phyloP scores from a whole-genome alignment of 768 basidiomycete species.

The Leccinum fibrillosum region DNA sequence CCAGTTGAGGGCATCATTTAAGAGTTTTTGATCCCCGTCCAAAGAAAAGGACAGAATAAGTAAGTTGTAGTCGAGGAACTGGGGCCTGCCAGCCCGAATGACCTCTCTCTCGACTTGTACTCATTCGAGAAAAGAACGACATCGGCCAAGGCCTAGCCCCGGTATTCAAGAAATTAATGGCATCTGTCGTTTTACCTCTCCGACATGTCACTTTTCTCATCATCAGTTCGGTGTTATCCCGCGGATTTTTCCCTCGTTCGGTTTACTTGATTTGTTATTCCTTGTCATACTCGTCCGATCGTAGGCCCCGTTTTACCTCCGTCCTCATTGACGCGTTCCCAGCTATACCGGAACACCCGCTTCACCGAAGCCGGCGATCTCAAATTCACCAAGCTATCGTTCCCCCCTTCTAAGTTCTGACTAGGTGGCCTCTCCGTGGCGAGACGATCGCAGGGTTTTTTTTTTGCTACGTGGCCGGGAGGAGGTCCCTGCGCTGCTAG shows the following conservation, averaged over 20 bases:
- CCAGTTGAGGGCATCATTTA: background rate
- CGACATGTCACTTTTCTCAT: background rate
- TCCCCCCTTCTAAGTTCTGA: background rate
- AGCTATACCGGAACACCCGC: conserved; percentile 16
- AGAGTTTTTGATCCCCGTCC: conserved; percentile 24
- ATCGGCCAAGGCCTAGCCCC: conserved; percentile 3
- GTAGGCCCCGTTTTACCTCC: conserved; percentile 18
- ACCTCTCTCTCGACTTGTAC: background rate
- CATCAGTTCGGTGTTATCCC: conserved; percentile 10
- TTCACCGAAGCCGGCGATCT: conserved; percentile 19
- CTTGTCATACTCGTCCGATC: conserved; percentile 6
- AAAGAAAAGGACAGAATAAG: background rate
- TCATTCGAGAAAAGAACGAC: background rate
- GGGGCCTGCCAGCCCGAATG: background rate
- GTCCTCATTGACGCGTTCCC: conserved; percentile 7
- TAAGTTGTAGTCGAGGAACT: conserved; percentile 9
- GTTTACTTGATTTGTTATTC: background rate
- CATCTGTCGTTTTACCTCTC: background rate
- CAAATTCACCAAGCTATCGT: background rate
- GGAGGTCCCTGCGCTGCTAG: background rate
- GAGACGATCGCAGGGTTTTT: background rate
- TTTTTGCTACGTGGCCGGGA: background rate
- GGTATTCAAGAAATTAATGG: conserved; percentile 16
- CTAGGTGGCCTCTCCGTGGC: background rate
- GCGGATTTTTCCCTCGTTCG: background rate